Percentiles rank a stretch among this genome's conserved stretches.
Evolutionary conservation across 352 stramenopile species (phyloP).

Genomic region (Albugo candida): DNA sequence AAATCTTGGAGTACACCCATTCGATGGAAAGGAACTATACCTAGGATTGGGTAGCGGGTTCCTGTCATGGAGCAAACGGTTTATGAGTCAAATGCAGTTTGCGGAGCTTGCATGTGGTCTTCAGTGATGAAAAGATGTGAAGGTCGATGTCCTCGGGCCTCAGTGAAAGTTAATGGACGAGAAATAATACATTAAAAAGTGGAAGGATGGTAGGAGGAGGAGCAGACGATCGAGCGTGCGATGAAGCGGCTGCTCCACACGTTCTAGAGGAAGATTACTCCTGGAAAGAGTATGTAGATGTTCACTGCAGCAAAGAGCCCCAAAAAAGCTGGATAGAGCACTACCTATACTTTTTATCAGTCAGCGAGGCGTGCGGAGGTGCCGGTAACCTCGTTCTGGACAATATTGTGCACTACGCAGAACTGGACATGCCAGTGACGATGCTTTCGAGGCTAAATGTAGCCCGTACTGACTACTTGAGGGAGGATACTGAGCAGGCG

Average conservation of each 20-base stretch:
- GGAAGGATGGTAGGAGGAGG: slow-evolving; percentile 3
- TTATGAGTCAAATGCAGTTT: slow-evolving; percentile 1
- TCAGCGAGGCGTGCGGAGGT: slow-evolving; percentile 1
- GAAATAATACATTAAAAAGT: slow-evolving; percentile 8
- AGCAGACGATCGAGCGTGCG: slow-evolving; percentile 1
- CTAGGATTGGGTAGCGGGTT: slow-evolving; percentile 2
- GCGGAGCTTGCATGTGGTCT: neutral
- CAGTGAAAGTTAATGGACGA: slow-evolving; percentile 1
- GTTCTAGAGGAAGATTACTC: slow-evolving; percentile 6
- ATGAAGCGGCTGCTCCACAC: slow-evolving; percentile 7
- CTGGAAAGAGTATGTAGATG: slow-evolving; percentile 6
- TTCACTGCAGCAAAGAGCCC: slow-evolving; percentile 6
- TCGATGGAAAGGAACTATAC: slow-evolving; percentile 10
- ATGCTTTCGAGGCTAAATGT: too few species aligned
- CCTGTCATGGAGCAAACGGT: neutral
- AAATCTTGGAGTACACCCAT: slow-evolving; percentile 3
- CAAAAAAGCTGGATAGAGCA: slow-evolving; percentile 7
- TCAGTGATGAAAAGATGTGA: neutral
- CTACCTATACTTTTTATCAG: slow-evolving; percentile 7
- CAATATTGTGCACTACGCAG: too few species aligned
- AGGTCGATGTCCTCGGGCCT: slow-evolving; percentile 3
- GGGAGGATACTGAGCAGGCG: too few species aligned
- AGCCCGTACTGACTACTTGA: too few species aligned
- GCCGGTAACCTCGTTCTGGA: too few species aligned
- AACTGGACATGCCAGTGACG: too few species aligned